phyloP scores from a whole-genome alignment of 2,329 filamentous ascomycete genomes.

The Ilyonectria sp. region DNA sequence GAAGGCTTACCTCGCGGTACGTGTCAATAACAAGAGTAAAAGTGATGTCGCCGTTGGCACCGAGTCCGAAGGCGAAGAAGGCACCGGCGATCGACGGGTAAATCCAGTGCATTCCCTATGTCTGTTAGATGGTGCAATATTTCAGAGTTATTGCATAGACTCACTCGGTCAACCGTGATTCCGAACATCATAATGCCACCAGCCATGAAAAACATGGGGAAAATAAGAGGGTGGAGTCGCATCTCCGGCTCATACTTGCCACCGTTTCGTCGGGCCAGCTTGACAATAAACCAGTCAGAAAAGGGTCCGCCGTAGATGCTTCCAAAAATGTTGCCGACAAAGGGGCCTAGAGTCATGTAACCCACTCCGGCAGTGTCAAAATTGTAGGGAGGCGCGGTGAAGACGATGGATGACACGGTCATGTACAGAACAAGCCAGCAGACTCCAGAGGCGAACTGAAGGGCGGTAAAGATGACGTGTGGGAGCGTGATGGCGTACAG shows the following conservation, averaged over 20 bases:
- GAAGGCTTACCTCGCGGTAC: conserved; percentile 45
- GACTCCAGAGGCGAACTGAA: conserved; percentile 55
- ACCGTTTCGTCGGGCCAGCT: conserved; percentile 55
- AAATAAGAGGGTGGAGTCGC: conserved; percentile 52
- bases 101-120: conserved; percentile 61
- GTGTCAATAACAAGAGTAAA: conserved; percentile 56
- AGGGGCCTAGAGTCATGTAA: conserved; percentile 49
- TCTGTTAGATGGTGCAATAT: neutral
- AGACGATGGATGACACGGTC: conserved; percentile 53
- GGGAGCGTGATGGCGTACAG: conserved; percentile 51
- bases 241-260: conserved; percentile 63
- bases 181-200: conserved; percentile 59
- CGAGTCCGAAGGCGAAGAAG: conserved; percentile 57
- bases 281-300: conserved; percentile 56
- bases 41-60: conserved; percentile 54
- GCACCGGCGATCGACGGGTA: conserved; percentile 55
- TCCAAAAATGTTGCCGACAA: conserved; percentile 58
- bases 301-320: conserved; percentile 57
- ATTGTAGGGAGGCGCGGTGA: conserved; percentile 52
- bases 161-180: conserved; percentile 52
- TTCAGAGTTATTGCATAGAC: neutral
- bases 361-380: conserved; percentile 48
- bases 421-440: conserved; percentile 43
- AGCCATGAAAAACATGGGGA: conserved; percentile 52
- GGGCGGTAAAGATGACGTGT: conserved; percentile 55